Base-by-base conservation (phyloP, 1,139 yeast species). In the Kodamaea suecica region DNA sequence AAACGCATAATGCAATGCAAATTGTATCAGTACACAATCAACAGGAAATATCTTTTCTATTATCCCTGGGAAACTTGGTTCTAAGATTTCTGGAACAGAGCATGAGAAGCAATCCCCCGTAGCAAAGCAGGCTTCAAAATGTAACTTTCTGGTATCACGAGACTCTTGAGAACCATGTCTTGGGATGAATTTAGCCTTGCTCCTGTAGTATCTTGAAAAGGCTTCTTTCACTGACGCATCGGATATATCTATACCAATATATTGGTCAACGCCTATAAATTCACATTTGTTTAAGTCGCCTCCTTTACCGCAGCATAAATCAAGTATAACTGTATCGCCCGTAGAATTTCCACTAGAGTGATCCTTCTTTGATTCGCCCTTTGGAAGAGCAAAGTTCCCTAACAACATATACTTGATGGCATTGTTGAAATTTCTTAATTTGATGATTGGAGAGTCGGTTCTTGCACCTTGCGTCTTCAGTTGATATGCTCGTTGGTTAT, bases 261-360 rank as follows among this genome's bases (percentile, higher is more conserved):
- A 84, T 39, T 88, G 92, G 20, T 77, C 73, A 3, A 86, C 76
- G 9, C 75, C 68, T 2, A 86, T 83, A 49, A 78, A 78, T 37
- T 80, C 85, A 80, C 95, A 90, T 59, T 92, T 92, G 50, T 84
- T 78, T 50, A 94, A 64, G 61, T 92, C 99, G 13, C 99, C 99
- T 30, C 99, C 99, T 58, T 92, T 94, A 11, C 99, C 99, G 60
- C 98, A 92, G 15, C 97, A 96, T 37, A 92, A 61, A 53, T 92
- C 99, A 26, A 92, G 64, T 1, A 84, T 48, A 9, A 64, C 57
- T 14, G 60, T 56, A 1, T 68, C 64, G 1, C 46, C 49, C 4
- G 48, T 86, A 11, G 71, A 68, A 23, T 68, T 63, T 1, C 46
- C 49, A 4, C 48, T 86, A 11, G 71, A 68, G 23, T 74, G 76